Evolutionary conservation across 768 basidiomycete species (phyloP).

Genomic region (Lentinula sp.): DNA sequence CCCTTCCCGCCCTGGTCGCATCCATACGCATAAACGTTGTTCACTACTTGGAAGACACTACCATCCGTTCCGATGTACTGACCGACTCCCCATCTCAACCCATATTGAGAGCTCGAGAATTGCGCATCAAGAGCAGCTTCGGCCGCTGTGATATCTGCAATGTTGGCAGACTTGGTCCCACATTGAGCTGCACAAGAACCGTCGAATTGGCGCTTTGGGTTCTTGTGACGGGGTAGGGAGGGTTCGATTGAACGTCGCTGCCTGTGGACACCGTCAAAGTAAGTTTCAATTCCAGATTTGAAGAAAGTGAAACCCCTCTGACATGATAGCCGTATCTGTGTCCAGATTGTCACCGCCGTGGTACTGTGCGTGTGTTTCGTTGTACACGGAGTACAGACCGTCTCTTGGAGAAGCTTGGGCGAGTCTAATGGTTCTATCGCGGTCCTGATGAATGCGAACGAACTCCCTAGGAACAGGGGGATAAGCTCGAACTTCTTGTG

Average conservation of each 20-base stretch:
- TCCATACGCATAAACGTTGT: background rate
- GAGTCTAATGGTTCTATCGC: background rate
- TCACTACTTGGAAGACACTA: background rate
- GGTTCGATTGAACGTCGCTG: background rate
- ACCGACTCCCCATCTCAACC: background rate
- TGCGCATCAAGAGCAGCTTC: background rate
- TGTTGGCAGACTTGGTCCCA: background rate
- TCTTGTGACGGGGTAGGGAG: background rate
- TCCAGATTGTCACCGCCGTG: background rate
- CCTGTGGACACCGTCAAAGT: background rate
- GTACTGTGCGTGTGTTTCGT: background rate
- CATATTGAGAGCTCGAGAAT: background rate
- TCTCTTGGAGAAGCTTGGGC: background rate
- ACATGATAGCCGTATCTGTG: background rate
- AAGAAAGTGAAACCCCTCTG: too few species aligned
- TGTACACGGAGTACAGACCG: background rate
- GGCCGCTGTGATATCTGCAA: background rate
- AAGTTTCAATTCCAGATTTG: too few species aligned
- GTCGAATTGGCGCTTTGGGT: background rate
- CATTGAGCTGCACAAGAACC: background rate
- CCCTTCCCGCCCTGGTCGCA: background rate
- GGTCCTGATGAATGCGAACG: background rate
- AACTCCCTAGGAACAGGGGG: background rate
- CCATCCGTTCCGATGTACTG: background rate
- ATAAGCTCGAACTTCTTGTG: background rate